These are phyloP conservation scores for Fusarium dimerum DNA, from an alignment of 2,329 filamentous ascomycete species.

Conservation along the genomic window DNA sequence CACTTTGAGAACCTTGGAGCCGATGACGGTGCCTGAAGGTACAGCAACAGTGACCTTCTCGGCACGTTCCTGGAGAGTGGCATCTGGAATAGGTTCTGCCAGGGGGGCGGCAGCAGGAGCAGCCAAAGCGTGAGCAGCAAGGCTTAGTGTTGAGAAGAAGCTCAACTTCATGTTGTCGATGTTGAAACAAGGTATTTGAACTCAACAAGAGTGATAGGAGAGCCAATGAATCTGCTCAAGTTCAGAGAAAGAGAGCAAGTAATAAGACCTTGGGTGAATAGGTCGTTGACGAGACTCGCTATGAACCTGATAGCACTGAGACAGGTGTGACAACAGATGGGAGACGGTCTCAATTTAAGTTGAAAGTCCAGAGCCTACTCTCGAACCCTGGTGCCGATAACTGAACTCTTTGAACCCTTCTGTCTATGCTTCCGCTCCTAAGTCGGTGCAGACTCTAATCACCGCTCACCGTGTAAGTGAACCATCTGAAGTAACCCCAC, in stretches of 20 bases:
- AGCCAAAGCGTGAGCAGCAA: slow-evolving; percentile 18
- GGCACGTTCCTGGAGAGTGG: slow-evolving; percentile 43
- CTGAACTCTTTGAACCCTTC: too few species aligned
- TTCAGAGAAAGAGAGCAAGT: too few species aligned
- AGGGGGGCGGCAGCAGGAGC: slow-evolving; percentile 17
- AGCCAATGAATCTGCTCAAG: not conserved
- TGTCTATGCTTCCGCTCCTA: too few species aligned
- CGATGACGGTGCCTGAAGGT: slow-evolving; percentile 57
- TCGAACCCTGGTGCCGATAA: not conserved
- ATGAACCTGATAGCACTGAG: slow-evolving; percentile 9
- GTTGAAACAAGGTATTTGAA: not conserved
- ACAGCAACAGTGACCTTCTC: slow-evolving; percentile 54
- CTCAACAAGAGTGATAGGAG: not conserved
- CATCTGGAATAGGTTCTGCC: slow-evolving; percentile 21
- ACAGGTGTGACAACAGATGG: slow-evolving; percentile 6
- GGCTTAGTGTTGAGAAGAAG: slow-evolving; percentile 16
- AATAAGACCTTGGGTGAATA: too few species aligned
- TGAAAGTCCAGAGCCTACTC: not conserved
- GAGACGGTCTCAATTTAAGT: slow-evolving; percentile 25
- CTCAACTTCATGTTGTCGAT: slow-evolving; percentile 19
- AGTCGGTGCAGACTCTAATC: too few species aligned
- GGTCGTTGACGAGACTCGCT: slow-evolving; percentile 4
- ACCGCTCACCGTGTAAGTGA: too few species aligned
- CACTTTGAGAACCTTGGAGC: slow-evolving; percentile 46
- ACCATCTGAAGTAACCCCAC: slow-evolving; percentile 1